Base-by-base conservation (phyloP, 2,329 filamentous ascomycete species). In the Endocalyx cinctus region DNA sequence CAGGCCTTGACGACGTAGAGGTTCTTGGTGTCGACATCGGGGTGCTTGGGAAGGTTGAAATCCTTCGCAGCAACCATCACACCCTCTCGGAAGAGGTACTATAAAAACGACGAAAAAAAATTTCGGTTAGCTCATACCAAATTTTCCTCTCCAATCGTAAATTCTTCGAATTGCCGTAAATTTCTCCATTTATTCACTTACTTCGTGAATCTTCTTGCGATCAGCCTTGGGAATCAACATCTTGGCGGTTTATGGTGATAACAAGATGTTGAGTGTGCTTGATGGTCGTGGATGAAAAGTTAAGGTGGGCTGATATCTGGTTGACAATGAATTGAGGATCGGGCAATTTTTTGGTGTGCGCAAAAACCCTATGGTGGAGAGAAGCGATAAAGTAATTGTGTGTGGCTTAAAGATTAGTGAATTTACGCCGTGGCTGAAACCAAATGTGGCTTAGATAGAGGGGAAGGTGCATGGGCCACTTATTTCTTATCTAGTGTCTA, bases 151-250 rank as follows among this genome's bases (percentile, higher is more conserved):
- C n/a, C n/a, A n/a, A n/a, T n/a, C n/a, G n/a, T n/a, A n/a, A n/a
- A n/a, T n/a, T n/a, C n/a, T n/a, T n/a, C n/a, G n/a, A n/a, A n/a
- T n/a, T n/a, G n/a, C n/a, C n/a, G n/a, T n/a, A n/a, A n/a, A n/a
- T n/a, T n/a, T n/a, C n/a, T n/a, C n/a, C n/a, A n/a, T n/a, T n/a
- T n/a, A n/a, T n/a, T n/a, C n/a, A n/a, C 50, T 49, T 51, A 74
- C 70, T 74, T 83, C 90, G 82, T 98, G 92, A 76, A 98, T 97
- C 84, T 88, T 87, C 87, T 98, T 98, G 78, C 94, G 89, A 78
- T 98, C 92, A 72, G 87, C 85, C 84, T 97, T 97, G 70, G 92
- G 92, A 72, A 98, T 98, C 79, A 98, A 84, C 92, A 79, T 79
- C 84, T 89, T 77, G 67, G 65, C 69, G 68, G 66, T 69, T 66